A percentile compares a stretch with the other conserved stretches of the same genome.
phyloP scores from a whole-genome alignment of 371 early-diverging fungal species.

The Mortierella sp. region DNA sequence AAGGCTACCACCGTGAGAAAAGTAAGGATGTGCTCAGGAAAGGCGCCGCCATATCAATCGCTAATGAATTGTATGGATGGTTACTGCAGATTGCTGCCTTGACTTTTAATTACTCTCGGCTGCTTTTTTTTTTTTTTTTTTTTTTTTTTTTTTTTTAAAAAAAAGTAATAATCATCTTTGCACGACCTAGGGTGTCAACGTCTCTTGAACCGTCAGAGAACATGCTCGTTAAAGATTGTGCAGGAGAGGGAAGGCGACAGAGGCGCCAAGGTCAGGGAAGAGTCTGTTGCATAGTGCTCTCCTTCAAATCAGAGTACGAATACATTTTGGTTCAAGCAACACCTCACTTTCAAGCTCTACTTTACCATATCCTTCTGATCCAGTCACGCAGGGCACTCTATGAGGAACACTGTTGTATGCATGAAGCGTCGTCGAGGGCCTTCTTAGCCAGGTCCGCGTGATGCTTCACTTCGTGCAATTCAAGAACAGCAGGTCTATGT shows the following conservation, averaged over 20 bases:
- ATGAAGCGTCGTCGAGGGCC: conserved; percentile 33
- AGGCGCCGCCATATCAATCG: too few relatives aligned
- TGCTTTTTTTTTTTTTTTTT: too few relatives aligned
- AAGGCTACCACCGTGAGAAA: conserved; percentile 11
- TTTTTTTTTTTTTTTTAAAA: too few relatives aligned
- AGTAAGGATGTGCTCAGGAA: conserved; percentile 1
- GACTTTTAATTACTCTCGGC: too few relatives aligned
- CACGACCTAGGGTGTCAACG: conserved; percentile 30
- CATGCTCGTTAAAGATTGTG: conserved; percentile 11
- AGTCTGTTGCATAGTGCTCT: not conserved
- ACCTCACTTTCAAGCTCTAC: too few relatives aligned
- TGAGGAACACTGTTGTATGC: conserved; percentile 24
- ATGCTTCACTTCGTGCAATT: not conserved
- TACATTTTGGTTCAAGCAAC: not conserved
- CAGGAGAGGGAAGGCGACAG: conserved; percentile 37
- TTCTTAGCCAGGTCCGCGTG: conserved; percentile 38
- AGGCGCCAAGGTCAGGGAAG: conserved; percentile 28
- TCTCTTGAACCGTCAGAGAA: conserved; percentile 26
- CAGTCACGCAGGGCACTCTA: conserved; percentile 27
- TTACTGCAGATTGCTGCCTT: too few relatives aligned
- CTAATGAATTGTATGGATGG: too few relatives aligned
- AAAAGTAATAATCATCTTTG: too few relatives aligned
- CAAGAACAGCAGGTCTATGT: too few relatives aligned
- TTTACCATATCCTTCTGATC: conserved; percentile 32
- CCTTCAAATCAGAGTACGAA: too few relatives aligned